Percentiles rank a stretch among this genome's conserved stretches.
Evolutionary conservation across 257 asterid genomes (phyloP).

Genomic region (Thymus mandschuricus): DNA sequence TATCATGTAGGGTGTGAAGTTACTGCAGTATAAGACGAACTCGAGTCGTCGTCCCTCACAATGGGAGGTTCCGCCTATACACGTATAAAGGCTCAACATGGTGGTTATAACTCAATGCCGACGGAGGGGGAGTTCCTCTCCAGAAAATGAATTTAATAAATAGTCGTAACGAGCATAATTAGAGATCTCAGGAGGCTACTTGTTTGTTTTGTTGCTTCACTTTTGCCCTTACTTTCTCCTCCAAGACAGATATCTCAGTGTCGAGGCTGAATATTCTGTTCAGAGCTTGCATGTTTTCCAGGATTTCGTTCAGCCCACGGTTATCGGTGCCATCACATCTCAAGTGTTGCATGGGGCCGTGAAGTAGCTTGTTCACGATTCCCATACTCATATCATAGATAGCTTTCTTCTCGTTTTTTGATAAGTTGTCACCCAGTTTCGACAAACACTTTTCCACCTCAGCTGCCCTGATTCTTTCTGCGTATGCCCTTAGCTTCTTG

Average conservation of each 20-base stretch:
- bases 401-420: conserved; percentile 71
- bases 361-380: conserved; percentile 76
- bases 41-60: conserved; percentile 25
- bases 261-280: conserved; percentile 79
- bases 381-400: conserved; percentile 71
- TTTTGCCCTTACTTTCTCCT: conserved; percentile 73
- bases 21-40: conserved; percentile 10
- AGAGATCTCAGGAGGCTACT: conserved; percentile 37
- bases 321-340: conserved; percentile 65
- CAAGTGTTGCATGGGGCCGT: conserved; percentile 92
- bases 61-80: background rate
- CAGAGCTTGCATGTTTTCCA: conserved; percentile 84
- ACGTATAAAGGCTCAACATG: conserved; percentile 21
- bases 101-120: conserved; percentile 26
- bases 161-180: background rate
- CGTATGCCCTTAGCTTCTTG: conserved; percentile 83
- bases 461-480: conserved; percentile 80
- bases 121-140: conserved; percentile 29
- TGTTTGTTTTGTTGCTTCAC: conserved; percentile 54
- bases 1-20: background rate
- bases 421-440: conserved; percentile 63
- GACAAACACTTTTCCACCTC: conserved; percentile 83
- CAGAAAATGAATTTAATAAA: conserved; percentile 25
- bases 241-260: conserved; percentile 62
- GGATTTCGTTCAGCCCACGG: conserved; percentile 53